Evolutionary conservation across 805 yeast genomes (phyloP).

Genomic region (Ogataea glucozyma): DNA sequence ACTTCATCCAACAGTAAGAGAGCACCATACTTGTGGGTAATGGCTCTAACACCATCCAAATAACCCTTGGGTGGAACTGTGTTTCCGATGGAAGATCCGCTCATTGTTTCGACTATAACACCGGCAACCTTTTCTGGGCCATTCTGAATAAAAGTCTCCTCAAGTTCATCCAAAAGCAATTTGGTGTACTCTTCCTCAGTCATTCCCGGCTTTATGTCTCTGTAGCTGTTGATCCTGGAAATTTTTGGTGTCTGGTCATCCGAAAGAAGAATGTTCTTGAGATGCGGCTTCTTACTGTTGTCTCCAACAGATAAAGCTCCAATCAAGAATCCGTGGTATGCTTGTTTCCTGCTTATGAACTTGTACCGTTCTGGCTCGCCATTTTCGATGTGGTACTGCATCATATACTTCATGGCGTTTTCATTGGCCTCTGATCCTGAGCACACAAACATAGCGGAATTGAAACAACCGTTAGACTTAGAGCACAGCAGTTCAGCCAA

Average conservation of each 20-base stretch:
- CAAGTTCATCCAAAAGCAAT: constrained; percentile 40
- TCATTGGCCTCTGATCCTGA: constrained; percentile 80
- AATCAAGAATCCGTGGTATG: constrained; percentile 49
- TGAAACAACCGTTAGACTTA: constrained; percentile 37
- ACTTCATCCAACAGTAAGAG: constrained; percentile 53
- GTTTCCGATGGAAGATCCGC: constrained; percentile 49
- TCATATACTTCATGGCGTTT: constrained; percentile 70
- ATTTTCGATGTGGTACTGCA: constrained; percentile 44
- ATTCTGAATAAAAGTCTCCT: constrained; percentile 38
- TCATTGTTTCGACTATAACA: constrained; percentile 45
- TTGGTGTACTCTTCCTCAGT: constrained; percentile 41
- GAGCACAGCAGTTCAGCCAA: constrained; percentile 43
- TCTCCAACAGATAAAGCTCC: constrained; percentile 46
- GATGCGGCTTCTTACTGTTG: constrained; percentile 35
- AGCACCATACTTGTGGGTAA: constrained; percentile 53
- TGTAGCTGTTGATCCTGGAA: constrained; percentile 37
- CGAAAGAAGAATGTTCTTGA: constrained; percentile 30
- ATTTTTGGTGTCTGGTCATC: constrained; percentile 30
- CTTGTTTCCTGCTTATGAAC: constrained; percentile 41
- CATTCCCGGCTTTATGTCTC: constrained; percentile 36
- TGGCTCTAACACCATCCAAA: constrained; percentile 43
- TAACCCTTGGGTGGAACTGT: constrained; percentile 47
- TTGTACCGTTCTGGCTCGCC: constrained; percentile 41
- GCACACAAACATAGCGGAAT: constrained; percentile 49
- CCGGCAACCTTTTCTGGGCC: constrained; percentile 47